These are phyloP conservation scores for Melampsora americana DNA, from an alignment of 1,284 basidiomycete genomes.

Conservation along the genomic window DNA sequence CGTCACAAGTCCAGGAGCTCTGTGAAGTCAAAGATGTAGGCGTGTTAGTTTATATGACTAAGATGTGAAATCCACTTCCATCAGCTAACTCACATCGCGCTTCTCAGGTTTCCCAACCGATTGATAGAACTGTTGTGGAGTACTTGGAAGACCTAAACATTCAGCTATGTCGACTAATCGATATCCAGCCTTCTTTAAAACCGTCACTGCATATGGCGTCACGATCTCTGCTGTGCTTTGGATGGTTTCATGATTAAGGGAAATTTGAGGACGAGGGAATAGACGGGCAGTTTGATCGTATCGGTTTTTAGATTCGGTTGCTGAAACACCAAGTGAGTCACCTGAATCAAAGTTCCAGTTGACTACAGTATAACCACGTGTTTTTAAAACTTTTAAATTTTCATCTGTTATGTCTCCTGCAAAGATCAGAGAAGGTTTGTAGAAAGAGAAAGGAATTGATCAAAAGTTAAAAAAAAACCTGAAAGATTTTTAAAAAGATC, in stretches of 20 bases:
- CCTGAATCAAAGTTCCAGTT: slow-evolving; percentile 32
- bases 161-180: slow-evolving; percentile 24
- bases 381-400: slow-evolving; percentile 12
- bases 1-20: slow-evolving; percentile 35
- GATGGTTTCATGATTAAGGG: slow-evolving; percentile 32
- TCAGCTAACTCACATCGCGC: slow-evolving; percentile 19
- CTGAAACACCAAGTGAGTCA: slow-evolving; percentile 14
- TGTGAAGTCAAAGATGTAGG: neutral
- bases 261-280: slow-evolving; percentile 25
- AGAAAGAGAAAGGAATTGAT: neutral
- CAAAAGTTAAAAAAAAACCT: neutral
- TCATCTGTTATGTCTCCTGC: neutral
- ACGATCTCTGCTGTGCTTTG: slow-evolving; percentile 11
- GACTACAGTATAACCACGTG: slow-evolving; percentile 23
- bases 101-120: slow-evolving; percentile 25
- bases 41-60: neutral
- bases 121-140: slow-evolving; percentile 18
- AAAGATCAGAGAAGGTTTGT: neutral
- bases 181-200: slow-evolving; percentile 29
- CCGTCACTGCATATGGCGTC: slow-evolving; percentile 8
- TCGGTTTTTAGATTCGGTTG: neutral
- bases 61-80: neutral
- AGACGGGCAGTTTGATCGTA: slow-evolving; percentile 15
- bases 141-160: slow-evolving; percentile 25
- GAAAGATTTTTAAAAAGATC: neutral